phyloP scores from a whole-genome alignment of 2,329 filamentous ascomycete species.

The Alternaria arborescens region DNA sequence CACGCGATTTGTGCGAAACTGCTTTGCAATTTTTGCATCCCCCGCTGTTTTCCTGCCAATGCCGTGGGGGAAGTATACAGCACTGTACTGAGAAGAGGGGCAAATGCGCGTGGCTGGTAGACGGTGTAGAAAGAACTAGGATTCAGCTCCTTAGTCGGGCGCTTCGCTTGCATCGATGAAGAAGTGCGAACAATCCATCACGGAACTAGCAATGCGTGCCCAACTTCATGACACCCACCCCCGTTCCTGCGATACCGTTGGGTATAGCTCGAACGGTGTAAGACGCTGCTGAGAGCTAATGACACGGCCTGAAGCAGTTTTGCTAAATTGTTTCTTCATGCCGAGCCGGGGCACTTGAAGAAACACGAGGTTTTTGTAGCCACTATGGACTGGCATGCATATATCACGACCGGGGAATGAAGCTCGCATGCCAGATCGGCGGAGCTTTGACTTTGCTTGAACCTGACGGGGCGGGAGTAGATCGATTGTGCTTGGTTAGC shows the following conservation, averaged over 20 bases:
- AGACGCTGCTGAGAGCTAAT: slow-evolving; percentile 20
- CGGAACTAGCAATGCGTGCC: slow-evolving; percentile 25
- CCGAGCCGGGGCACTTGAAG: slow-evolving; percentile 11
- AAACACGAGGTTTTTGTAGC: slow-evolving; percentile 24
- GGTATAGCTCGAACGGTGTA: slow-evolving; percentile 19
- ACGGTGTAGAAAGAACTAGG: slow-evolving; percentile 38
- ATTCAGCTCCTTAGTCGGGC: slow-evolving; percentile 39
- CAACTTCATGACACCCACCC: slow-evolving; percentile 16
- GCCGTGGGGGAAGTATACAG: slow-evolving; percentile 1
- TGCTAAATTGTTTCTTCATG: slow-evolving; percentile 27
- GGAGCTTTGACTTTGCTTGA: slow-evolving; percentile 34
- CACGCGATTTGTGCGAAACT: slow-evolving; percentile 22
- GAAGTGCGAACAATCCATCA: slow-evolving; percentile 27
- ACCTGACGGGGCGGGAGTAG: slow-evolving; percentile 18
- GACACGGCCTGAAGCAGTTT: slow-evolving; percentile 10
- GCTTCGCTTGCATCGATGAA: slow-evolving; percentile 30
- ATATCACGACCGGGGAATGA: slow-evolving; percentile 25
- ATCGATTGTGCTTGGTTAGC: slow-evolving; percentile 13
- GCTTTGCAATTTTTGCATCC: slow-evolving; percentile 3
- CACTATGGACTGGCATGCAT: slow-evolving; percentile 32
- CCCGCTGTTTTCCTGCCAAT: slow-evolving; percentile 22
- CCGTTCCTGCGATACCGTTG: slow-evolving; percentile 20
- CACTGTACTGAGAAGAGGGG: slow-evolving; percentile 8
- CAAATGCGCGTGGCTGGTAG: slow-evolving; percentile 34
- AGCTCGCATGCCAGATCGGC: slow-evolving; percentile 37